Evolutionary conservation across 306 rosid species (phyloP), one percentile per base, ranked within the genome.

Genomic region (Medicago arabica): DNA sequence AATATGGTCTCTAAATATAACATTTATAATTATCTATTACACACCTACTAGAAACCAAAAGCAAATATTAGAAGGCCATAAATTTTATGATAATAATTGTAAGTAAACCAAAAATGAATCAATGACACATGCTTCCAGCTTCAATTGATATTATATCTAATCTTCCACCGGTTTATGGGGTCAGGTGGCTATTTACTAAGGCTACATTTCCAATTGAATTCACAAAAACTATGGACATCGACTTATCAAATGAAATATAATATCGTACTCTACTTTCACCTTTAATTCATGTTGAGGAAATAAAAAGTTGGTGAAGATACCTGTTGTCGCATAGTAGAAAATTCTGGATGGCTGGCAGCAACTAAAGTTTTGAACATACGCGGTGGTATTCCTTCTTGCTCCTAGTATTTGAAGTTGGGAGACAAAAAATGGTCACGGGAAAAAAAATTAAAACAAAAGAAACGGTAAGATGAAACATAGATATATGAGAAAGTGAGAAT

Each of bases 261-360:
- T 66, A 71, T n/a, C 5, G 4, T 54, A 71, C 12, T 18, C 76
- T 46, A 54, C 64, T 53, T 21, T 38, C 9, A 51, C 58, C 74
- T 43, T 10, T 17, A 47, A 75, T 72, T 49, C 54, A 6, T 19
- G 13, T 60, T 71, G 4, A 47, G 51, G 43, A 14, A 8, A 15
- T 40, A 50, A 74, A 61, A 69, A 80, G 70, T 74, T 67, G 57
- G 47, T 71, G 62, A 58, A 75, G 31, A 59, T 83, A 92, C 99
- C 99, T 95, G 99, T 81, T 95, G 99, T 67, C 97, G 85, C 87
- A 85, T 84, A 67, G 99, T 81, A 46, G 99, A 92, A 87, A 95
- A 95, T 81, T 95, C 99, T 41, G 99, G 97, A 86, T 95, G 99
- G 78, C 93, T 89, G 49, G 97, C 92, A 72, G 99, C 97, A 78